Evolutionary conservation across 805 yeast genomes (phyloP).

Genomic region (Pichia gijzeniarum): DNA sequence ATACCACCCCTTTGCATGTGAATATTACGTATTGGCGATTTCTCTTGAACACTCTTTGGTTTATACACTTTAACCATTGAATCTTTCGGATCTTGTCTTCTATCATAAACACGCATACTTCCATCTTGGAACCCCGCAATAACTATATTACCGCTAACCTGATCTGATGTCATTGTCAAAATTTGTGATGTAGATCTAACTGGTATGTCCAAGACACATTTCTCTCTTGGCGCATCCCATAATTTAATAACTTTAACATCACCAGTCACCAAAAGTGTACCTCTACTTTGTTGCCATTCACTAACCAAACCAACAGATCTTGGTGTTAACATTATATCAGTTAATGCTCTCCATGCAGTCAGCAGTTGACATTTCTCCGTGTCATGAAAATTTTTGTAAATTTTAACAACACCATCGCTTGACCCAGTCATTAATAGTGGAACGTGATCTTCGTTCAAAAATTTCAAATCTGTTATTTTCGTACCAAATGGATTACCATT

Average conservation of each 20-base stretch:
- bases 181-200: constrained; percentile 87
- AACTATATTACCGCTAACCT: constrained; percentile 85
- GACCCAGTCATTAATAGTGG: constrained; percentile 84
- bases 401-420: constrained; percentile 88
- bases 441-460: constrained; percentile 86
- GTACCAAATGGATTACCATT: constrained; percentile 86
- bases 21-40: constrained; percentile 51
- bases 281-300: constrained; percentile 97
- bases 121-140: constrained; percentile 94
- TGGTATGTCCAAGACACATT: constrained; percentile 81
- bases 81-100: constrained; percentile 77
- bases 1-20: constrained; percentile 97
- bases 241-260: constrained; percentile 86
- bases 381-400: constrained; percentile 71
- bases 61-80: constrained; percentile 84
- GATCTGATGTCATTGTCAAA: constrained; percentile 87
- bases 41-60: constrained; percentile 26
- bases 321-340: constrained; percentile 76
- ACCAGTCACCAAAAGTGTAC: constrained; percentile 86
- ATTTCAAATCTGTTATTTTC: constrained; percentile 76
- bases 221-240: constrained; percentile 96
- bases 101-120: constrained; percentile 80
- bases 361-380: constrained; percentile 51
- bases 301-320: constrained; percentile 76
- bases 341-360: constrained; percentile 88